phyloP scores from a whole-genome alignment of 2,329 filamentous ascomycete genomes.

The Metarhizium brunneum region DNA sequence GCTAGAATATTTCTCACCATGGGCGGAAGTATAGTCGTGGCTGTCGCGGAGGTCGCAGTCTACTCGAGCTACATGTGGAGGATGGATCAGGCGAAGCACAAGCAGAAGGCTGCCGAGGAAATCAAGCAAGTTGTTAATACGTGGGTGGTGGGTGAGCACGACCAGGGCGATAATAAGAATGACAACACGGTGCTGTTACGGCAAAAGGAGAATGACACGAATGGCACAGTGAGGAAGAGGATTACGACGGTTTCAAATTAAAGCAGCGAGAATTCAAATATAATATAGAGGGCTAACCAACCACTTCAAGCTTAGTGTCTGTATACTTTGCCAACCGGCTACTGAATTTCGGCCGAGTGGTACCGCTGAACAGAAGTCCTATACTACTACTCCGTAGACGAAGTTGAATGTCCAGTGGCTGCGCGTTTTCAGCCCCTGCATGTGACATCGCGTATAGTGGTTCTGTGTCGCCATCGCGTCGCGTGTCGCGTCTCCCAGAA shows the following conservation, averaged over 20 bases:
- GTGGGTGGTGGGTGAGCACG: slow-evolving; percentile 51
- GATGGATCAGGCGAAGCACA: slow-evolving; percentile 57
- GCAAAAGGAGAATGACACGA: slow-evolving; percentile 11
- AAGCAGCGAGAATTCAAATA: not conserved
- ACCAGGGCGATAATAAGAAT: slow-evolving; percentile 13
- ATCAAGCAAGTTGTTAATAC: slow-evolving; percentile 61
- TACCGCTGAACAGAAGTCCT: not conserved
- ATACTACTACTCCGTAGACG: not conserved
- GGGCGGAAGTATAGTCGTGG: slow-evolving; percentile 59
- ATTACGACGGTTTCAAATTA: slow-evolving; percentile 6
- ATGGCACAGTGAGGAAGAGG: slow-evolving; percentile 18
- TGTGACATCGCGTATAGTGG: slow-evolving; percentile 10
- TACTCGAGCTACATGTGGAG: slow-evolving; percentile 69
- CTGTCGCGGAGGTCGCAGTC: slow-evolving; percentile 66
- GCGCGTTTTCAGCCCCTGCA: not conserved
- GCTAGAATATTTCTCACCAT: slow-evolving; percentile 62
- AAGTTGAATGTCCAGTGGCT: not conserved
- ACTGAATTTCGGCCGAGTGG: too few relatives aligned
- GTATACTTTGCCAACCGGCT: too few relatives aligned
- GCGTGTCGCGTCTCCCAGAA: slow-evolving; percentile 7
- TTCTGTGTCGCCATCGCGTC: slow-evolving; percentile 1
- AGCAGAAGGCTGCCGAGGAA: slow-evolving; percentile 52
- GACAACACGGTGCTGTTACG: slow-evolving; percentile 16
- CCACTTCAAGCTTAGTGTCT: too few relatives aligned
- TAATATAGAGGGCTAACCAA: not conserved